Base-by-base conservation (phyloP, 2,329 filamentous ascomycete species). In the Dendryphion nanum region DNA sequence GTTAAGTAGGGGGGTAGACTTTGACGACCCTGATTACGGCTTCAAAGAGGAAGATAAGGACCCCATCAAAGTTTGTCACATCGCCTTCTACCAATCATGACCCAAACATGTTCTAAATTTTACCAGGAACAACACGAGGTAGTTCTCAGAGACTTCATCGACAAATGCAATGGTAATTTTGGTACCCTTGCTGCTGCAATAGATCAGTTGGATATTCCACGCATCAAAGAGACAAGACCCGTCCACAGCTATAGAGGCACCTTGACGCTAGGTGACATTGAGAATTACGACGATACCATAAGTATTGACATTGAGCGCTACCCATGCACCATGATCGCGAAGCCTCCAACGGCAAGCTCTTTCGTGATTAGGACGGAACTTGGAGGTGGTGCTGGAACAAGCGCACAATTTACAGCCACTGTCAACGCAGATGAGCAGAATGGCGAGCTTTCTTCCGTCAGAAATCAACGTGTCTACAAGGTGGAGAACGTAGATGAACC, bases 31-130 rank as follows among this genome's bases (percentile, higher is more conserved):
- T 1, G 89, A 95, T 2, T 95, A 85, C 58, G 90, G 90, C 29
- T 86, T 88, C 60, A 95, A 95, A 63, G 91, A 97, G 68, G 89
- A 96, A 63, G 79, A 86, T 48, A 98, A 98, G 61, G 70, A 83
- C 14, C 49, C 63, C 0, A 61, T 66, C 35, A 97, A 97, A 75
- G 82, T 84, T 56, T 28, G 23, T n/a, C 37, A 35, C 6, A 12
- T 16, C 8, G 21, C 13, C 5, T 35, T 5, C 23, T 21, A 20
- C 21, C 4, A 12, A 16, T 13, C 23, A 12, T 37, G 13, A 28
- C n/a, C n/a, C n/a, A 12, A 19, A 8, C 18, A 2, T 3, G 20
- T 12, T n/a, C 59, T 58, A 20, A 61, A 18, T 30, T 12, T 4
- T 15, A 16, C 16, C 49, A 85, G 81, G 70, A 68, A n/a, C 67